Conservation (phyloP, 805 yeast species). For the Saccharomycopsis synnaedendra region DNA sequence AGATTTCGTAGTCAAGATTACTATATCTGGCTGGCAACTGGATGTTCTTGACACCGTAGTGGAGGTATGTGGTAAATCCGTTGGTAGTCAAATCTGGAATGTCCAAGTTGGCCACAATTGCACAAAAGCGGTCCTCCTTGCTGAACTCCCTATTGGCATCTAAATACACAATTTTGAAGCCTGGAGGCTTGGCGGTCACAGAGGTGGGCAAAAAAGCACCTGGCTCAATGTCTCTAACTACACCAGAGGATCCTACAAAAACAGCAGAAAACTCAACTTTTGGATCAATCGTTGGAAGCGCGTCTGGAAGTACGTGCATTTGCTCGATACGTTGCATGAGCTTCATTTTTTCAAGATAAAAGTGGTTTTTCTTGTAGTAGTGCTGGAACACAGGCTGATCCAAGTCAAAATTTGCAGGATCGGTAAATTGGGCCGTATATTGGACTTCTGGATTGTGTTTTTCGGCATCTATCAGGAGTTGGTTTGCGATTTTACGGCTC, state of each 20-base stretch:
- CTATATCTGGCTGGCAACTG: conserved; percentile 47
- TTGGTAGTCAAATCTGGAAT: conserved; percentile 67
- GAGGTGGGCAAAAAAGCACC: conserved; percentile 65
- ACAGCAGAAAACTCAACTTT: conserved; percentile 60
- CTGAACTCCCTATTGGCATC: conserved; percentile 27
- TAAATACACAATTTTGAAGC: conserved; percentile 63
- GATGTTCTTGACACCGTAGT: conserved; percentile 68
- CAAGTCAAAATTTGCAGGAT: conserved; percentile 45
- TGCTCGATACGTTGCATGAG: conserved; percentile 89
- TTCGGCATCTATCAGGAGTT: conserved; percentile 47
- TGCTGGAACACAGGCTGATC: conserved; percentile 72
- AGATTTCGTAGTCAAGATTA: conserved; percentile 32
- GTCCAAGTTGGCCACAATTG: conserved; percentile 84
- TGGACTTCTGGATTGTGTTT: conserved; percentile 74
- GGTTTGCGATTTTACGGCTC: conserved; percentile 5
- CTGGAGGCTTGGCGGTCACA: conserved; percentile 69
- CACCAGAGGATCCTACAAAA: conserved; percentile 59
- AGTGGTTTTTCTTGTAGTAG: conserved; percentile 45
- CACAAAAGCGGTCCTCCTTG: conserved; percentile 48
- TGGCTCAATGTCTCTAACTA: conserved; percentile 65
- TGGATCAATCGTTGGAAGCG: conserved; percentile 82
- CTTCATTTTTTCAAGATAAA: conserved; percentile 71
- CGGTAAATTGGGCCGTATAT: conserved; percentile 43
- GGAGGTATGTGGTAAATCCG: conserved; percentile 57
- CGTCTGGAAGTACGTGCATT: conserved; percentile 80